phyloP scores from a whole-genome alignment of 352 stramenopile genomes.

The Phytophthora hibernalis region DNA sequence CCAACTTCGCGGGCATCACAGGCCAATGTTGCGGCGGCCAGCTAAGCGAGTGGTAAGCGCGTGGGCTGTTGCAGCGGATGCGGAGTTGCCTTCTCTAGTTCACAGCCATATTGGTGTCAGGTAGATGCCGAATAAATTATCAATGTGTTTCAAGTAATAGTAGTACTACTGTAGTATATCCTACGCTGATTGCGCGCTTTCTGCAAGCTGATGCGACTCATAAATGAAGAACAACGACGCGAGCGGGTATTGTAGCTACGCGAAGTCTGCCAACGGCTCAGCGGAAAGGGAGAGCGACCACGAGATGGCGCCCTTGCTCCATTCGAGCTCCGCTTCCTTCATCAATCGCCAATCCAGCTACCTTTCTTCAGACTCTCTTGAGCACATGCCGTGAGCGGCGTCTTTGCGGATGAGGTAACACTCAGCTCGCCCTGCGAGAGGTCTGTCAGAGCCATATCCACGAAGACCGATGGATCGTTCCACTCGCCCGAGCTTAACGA shows the following conservation, averaged over 20 bases:
- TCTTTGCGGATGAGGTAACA: conserved; percentile 23
- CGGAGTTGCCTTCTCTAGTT: conserved; percentile 3
- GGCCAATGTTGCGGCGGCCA: conserved; percentile 32
- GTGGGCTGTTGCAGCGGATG: background rate
- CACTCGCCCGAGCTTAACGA: conserved; percentile 73
- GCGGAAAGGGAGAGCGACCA: conserved; percentile 61
- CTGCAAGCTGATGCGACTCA: conserved; percentile 15
- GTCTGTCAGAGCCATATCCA: conserved; percentile 56
- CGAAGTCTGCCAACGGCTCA: conserved; percentile 55
- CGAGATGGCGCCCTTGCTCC: conserved; percentile 62
- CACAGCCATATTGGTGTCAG: conserved; percentile 32
- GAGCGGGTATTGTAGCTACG: conserved; percentile 9
- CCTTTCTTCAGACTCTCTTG: conserved; percentile 37
- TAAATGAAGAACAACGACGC: conserved; percentile 3
- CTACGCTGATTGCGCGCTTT: conserved; percentile 20
- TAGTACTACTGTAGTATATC: no score
- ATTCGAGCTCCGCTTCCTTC: conserved; percentile 63
- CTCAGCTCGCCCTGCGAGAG: conserved; percentile 47
- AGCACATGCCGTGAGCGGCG: conserved; percentile 8
- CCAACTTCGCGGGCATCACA: conserved; percentile 16
- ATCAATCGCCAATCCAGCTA: conserved; percentile 64
- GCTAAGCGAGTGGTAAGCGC: conserved; percentile 7
- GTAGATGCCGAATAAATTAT: conserved; percentile 51
- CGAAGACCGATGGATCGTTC: conserved; percentile 52
- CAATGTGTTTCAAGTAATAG: conserved; percentile 34